These are phyloP conservation scores for Mortierella antarctica DNA, from an alignment of 192 early-diverging fungal species.

Conservation along the genomic window DNA sequence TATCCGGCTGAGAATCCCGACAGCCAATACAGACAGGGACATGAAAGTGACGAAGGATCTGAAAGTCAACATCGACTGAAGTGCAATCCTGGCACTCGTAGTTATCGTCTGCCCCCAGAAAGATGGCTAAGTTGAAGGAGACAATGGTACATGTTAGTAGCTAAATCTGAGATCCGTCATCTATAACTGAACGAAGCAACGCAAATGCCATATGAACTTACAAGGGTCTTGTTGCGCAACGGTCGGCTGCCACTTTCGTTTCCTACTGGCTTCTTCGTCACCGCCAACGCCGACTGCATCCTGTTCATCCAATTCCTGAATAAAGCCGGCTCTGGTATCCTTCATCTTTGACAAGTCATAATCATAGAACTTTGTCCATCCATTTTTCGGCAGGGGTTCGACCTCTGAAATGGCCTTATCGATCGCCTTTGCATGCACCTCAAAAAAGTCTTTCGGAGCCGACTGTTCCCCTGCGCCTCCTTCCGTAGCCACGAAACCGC, in stretches of 20 bases:
- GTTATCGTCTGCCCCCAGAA: constrained; percentile 62
- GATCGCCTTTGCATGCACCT: constrained; percentile 17
- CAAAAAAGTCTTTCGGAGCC: constrained; percentile 7
- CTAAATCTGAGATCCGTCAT: not conserved
- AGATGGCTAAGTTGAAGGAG: constrained; percentile 48
- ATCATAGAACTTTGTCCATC: constrained; percentile 66
- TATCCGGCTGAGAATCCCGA: constrained; percentile 79
- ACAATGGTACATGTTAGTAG: not conserved
- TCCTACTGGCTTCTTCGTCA: constrained; percentile 41
- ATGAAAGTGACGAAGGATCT: constrained; percentile 78
- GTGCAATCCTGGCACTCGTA: constrained; percentile 87
- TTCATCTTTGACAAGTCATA: constrained; percentile 90
- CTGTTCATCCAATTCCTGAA: constrained; percentile 66
- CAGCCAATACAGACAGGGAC: constrained; percentile 82
- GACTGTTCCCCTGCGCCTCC: not conserved
- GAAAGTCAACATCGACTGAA: constrained; percentile 84
- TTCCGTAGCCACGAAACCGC: not conserved
- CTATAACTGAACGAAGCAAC: not conserved
- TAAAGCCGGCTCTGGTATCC: constrained; percentile 90
- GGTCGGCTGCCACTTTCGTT: constrained; percentile 52
- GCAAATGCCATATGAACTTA: constrained; percentile 39
- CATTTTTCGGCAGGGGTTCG: constrained; percentile 49
- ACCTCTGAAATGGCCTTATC: constrained; percentile 31
- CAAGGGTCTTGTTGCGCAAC: constrained; percentile 56
- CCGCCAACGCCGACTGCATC: constrained; percentile 12